Base-by-base conservation (phyloP, 2,329 filamentous ascomycete species). In the Cladosporium austrohemisphaericum region DNA sequence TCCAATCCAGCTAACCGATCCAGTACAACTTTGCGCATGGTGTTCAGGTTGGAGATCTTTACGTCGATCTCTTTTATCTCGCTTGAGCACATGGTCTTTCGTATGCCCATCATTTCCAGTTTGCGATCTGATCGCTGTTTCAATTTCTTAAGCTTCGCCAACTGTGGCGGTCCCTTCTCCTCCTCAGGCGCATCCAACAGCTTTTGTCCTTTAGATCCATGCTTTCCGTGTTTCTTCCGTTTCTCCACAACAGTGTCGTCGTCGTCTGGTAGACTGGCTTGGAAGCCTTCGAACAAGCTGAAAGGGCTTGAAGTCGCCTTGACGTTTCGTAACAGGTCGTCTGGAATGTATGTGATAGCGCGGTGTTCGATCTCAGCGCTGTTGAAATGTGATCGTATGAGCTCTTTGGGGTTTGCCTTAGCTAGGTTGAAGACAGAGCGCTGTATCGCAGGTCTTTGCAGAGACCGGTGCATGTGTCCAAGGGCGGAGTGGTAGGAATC, bases 31-130 rank as follows among this genome's bases (percentile, higher is more conserved):
- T 85, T 86, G 57, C 93, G 85, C 89, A 97, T 96, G 54, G 83
- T 88, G 59, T 89, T 85, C 48, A 98, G 75, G 67, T 97, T 97
- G 53, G 88, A 82, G 55, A 98, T 92, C 70, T 97, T 98, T 71
- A 86, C 91, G 71, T 98, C 93, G 53, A 98, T 95, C 64, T 98
- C 93, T 52, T 84, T 83, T 52, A 98, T 97, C 69, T 98, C 93
- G 55, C 88, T 87, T 62, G 89, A 93, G 59, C 91, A 92, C 92
- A 98, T 96, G 64, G 93, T 95, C 70, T 98, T 98, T 52, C 93
- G 81, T 54, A 97, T 83, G 3, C 85, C 80, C 72, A 97, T 83
- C 81, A 96, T 88, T 64, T 97, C 90, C 58, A 98, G 75, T 57
- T 88, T 81, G 67, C 94, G 90, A 72, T 86, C 84, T 72, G 96